A percentile compares a stretch with the other conserved stretches of the same genome.
phyloP scores from a whole-genome alignment of 2,329 filamentous ascomycete genomes.

The Trichoderma guizhouense region DNA sequence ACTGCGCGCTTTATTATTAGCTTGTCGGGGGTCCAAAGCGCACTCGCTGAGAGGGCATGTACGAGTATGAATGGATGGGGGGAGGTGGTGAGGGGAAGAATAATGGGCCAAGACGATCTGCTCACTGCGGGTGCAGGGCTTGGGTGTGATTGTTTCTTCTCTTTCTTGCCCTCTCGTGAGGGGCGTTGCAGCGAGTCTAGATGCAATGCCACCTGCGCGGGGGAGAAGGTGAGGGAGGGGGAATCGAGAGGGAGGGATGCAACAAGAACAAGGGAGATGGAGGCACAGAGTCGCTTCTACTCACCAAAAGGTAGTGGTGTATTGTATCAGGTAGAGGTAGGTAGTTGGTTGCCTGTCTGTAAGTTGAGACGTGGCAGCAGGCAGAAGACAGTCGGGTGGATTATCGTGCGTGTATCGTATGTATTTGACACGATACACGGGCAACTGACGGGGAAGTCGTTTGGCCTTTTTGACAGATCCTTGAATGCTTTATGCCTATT shows the following conservation, averaged over 20 bases:
- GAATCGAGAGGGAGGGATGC: not conserved
- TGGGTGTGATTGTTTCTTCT: not conserved
- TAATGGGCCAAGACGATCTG: constrained; percentile 3
- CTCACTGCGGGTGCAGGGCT: not conserved
- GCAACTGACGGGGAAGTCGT: not conserved
- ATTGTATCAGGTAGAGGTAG: not conserved
- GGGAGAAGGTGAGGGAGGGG: not conserved
- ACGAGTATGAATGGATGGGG: not conserved
- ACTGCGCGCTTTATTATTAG: constrained; percentile 14
- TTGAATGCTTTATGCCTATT: not conserved
- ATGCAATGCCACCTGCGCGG: constrained; percentile 15
- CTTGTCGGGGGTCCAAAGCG: not conserved
- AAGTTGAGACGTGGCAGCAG: not conserved
- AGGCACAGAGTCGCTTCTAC: not conserved
- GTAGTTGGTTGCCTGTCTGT: not conserved
- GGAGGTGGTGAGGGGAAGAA: not conserved
- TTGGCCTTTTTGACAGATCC: not conserved
- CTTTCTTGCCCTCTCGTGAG: not conserved
- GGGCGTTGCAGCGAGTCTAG: constrained; percentile 5
- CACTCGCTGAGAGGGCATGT: not conserved
- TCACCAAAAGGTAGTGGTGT: not conserved
- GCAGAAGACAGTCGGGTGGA: not conserved
- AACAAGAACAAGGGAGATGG: not conserved
- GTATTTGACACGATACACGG: not conserved
- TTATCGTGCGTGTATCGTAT: not conserved